Evolutionary conservation across 768 basidiomycete genomes (phyloP).

Genomic region (Dentipellis sp.): DNA sequence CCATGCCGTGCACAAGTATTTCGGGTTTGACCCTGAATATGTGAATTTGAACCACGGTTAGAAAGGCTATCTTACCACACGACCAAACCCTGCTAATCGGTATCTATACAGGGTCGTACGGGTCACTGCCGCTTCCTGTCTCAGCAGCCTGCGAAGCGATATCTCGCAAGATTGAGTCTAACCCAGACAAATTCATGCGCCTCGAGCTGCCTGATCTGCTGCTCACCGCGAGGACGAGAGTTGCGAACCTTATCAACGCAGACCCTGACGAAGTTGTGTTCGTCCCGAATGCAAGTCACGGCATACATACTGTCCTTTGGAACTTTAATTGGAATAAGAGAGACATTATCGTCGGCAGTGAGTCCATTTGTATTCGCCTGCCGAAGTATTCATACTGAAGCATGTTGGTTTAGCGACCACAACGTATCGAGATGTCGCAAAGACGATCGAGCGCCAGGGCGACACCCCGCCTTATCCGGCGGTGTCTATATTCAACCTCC

Average conservation of each 20-base stretch:
- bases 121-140: conserved; percentile 46
- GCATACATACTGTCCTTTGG: conserved; percentile 54
- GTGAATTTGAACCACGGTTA: conserved; percentile 63
- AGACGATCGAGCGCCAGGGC: conserved; percentile 40
- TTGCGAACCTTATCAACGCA: conserved; percentile 44
- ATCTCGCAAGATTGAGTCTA: conserved; percentile 36
- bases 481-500: conserved; percentile 36
- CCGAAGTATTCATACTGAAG: not conserved
- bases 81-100: not conserved
- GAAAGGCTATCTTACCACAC: not conserved
- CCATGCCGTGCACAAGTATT: conserved; percentile 43
- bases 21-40: conserved; percentile 47
- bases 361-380: not conserved
- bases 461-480: conserved; percentile 49
- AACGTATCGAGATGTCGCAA: conserved; percentile 46
- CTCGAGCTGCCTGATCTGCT: conserved; percentile 27
- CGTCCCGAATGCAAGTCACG: conserved; percentile 54
- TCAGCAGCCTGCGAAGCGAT: conserved; percentile 34
- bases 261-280: conserved; percentile 48
- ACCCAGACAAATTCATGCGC: conserved; percentile 50
- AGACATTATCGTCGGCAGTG: conserved; percentile 60
- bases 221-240: conserved; percentile 29
- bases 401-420: conserved; percentile 31
- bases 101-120: conserved; percentile 44
- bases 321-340: conserved; percentile 61